Base-by-base conservation (phyloP, 164 flowering plant genomes). In the Tetracentron sinense region DNA sequence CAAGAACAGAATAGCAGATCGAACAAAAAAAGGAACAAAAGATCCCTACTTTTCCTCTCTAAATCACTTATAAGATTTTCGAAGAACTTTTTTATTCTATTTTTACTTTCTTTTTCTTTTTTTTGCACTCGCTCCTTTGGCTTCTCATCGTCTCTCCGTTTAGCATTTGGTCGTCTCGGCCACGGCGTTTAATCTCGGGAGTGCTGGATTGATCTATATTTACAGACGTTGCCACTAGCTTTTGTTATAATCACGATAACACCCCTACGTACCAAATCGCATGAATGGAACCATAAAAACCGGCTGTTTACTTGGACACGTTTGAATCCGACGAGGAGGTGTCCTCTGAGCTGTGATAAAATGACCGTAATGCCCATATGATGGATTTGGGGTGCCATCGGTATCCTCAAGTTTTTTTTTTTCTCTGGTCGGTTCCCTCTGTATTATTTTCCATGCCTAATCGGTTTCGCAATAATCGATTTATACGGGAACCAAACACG, bases 141-240 rank as follows among this genome's bases (percentile, higher is more conserved):
- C 17, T 30, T 56, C 51, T 42, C 51, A 20, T 31, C 56, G 44
- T 22, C 59, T 42, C 53, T 20, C 60, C 60, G 52, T 23, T 29
- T 21, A n/a, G 59, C 58, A 33, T 60, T 53, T 52, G 54, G 59
- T 60, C 64, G 64, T 61, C 60, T 54, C 55, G 60, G 66, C 50
- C 56, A 57, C 66, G 44, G 49, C 31, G 71, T 29, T 68, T 53
- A 30, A 38, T 52, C 21, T 30, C 33, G 26, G 35, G 12, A 15
- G 23, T 3, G 8, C 42, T 12, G 31, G 21, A 28, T 28, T 48
- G 22, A 14, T 29, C 3, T 5, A 1, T 30, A 62, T 50, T 62
- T 50, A 62, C 65, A 54, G 56, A 30, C 33, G 21, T 1, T 50
- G 47, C 56, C 65, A 62, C 65, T 50, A n/a, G 6, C 20, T 11